These are phyloP conservation scores for Lobosporangium transversale DNA, from an alignment of 192 early-diverging fungal species.

Conservation along the genomic window DNA sequence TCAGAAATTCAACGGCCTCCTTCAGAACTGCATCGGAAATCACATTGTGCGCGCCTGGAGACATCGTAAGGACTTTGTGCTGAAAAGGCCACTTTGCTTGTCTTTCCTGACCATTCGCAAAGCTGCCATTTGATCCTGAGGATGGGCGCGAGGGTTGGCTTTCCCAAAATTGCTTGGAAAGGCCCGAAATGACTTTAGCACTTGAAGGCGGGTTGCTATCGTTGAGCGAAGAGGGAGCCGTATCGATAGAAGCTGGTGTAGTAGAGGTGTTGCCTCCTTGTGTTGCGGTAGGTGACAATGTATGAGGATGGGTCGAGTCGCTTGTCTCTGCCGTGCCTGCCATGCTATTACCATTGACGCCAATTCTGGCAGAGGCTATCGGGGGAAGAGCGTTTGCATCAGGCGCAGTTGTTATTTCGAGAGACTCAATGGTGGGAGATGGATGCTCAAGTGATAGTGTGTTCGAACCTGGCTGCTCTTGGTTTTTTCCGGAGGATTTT, in stretches of 20 bases:
- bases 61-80: constrained; percentile 35
- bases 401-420: background rate
- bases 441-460: background rate
- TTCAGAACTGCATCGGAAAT: constrained; percentile 37
- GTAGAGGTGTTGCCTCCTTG: background rate
- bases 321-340: background rate
- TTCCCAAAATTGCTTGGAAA: constrained; percentile 6
- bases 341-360: background rate
- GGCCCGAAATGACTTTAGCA: constrained; percentile 16
- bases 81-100: constrained; percentile 2
- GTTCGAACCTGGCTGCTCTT: background rate
- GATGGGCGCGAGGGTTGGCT: constrained; percentile 6
- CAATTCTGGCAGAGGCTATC: background rate
- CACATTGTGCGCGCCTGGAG: constrained; percentile 34
- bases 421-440: background rate
- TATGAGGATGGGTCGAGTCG: no score
- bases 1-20: constrained; percentile 36
- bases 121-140: background rate
- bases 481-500: background rate
- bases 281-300: no score
- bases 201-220: constrained; percentile 3
- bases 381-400: background rate
- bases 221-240: background rate
- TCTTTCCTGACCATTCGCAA: background rate
- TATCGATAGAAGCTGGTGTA: no score